Percentiles rank a stretch among this genome's conserved stretches.
Conservation (phyloP, 192 early-diverging fungal genomes). For the Coemansia asiatica region DNA sequence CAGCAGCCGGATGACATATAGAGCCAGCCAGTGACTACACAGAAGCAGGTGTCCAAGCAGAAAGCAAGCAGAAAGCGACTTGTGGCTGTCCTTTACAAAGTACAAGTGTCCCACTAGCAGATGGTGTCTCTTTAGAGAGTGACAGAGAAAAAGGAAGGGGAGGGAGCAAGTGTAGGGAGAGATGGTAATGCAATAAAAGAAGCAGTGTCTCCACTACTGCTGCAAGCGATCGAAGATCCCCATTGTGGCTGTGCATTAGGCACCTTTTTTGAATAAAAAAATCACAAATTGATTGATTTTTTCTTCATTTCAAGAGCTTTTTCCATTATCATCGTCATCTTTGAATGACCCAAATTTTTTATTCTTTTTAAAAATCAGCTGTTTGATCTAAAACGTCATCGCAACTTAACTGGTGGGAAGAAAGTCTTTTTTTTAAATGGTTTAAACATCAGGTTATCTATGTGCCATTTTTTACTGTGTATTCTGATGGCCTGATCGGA, state of each 20-base stretch:
- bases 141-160: background rate
- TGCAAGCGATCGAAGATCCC: conserved; percentile 43
- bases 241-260: conserved; percentile 21
- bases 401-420: too few species aligned
- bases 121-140: background rate
- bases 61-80: background rate
- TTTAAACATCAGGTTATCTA: too few species aligned
- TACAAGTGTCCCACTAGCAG: background rate
- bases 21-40: too few species aligned
- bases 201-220: background rate
- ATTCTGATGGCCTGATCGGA: too few species aligned
- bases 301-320: background rate
- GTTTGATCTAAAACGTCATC: too few species aligned
- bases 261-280: conserved; percentile 2
- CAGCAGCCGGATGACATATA: background rate
- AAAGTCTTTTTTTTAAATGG: too few species aligned
- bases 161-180: background rate
- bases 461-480: too few species aligned
- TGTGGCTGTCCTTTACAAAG: background rate
- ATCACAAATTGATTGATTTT: background rate
- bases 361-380: background rate
- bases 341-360: background rate
- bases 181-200: background rate
- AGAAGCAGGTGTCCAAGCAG: background rate
- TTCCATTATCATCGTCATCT: background rate